These are phyloP conservation scores for Neonectria hederae DNA, from an alignment of 2,329 filamentous ascomycete species.

Conservation along the genomic window DNA sequence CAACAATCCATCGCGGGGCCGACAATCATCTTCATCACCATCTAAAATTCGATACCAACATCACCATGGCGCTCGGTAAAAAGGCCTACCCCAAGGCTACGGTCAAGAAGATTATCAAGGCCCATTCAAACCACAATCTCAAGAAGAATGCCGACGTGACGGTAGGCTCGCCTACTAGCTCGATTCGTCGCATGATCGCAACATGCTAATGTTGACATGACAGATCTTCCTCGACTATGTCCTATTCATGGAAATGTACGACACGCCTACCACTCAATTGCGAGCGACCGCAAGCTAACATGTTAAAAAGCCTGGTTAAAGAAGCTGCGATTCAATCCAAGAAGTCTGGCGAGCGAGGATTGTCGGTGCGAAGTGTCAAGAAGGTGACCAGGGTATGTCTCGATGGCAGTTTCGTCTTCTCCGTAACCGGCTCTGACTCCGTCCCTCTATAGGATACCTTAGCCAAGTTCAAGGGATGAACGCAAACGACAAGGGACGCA, in stretches of 20 bases:
- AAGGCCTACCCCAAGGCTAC: slow-evolving; percentile 86
- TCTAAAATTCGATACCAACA: slow-evolving; percentile 25
- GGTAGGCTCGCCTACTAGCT: slow-evolving; percentile 58
- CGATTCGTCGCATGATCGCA: slow-evolving; percentile 22
- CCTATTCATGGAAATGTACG: slow-evolving; percentile 77
- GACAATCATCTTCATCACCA: background rate
- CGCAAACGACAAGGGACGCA: background rate
- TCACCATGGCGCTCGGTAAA: slow-evolving; percentile 58
- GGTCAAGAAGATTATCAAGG: slow-evolving; percentile 89
- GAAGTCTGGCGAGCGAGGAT: slow-evolving; percentile 74
- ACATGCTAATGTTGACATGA: slow-evolving; percentile 38
- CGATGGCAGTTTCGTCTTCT: background rate
- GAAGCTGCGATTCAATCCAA: slow-evolving; percentile 82
- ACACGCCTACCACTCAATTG: background rate
- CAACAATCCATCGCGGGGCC: slow-evolving; percentile 29
- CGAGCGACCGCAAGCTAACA: background rate
- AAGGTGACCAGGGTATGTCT: slow-evolving; percentile 77
- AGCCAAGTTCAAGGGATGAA: slow-evolving; percentile 74
- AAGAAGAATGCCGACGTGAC: slow-evolving; percentile 89
- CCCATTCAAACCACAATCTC: slow-evolving; percentile 80
- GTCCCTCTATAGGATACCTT: slow-evolving; percentile 63
- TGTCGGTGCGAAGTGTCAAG: slow-evolving; percentile 79
- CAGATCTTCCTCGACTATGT: slow-evolving; percentile 90
- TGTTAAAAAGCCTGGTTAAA: slow-evolving; percentile 71
- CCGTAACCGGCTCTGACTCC: slow-evolving; percentile 21